phyloP scores from a whole-genome alignment of 1,139 yeast species.

The Suhomyces panamericanus region DNA sequence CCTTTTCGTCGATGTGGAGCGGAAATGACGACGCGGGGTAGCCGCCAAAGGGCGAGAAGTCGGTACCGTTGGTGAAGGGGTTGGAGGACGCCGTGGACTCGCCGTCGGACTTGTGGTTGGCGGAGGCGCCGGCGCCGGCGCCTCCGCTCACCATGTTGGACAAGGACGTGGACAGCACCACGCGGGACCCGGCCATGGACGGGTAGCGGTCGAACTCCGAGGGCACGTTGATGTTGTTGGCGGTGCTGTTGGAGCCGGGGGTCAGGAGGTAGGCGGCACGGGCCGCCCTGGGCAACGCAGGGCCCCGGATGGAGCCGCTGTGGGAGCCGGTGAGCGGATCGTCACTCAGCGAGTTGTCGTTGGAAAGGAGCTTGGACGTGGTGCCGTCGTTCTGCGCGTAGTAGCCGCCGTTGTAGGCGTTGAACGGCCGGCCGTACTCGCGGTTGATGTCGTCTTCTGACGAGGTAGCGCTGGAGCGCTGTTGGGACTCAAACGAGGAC shows the following conservation, averaged over 20 bases:
- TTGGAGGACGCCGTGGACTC: constrained; percentile 16
- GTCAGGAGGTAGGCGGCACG: constrained; percentile 5
- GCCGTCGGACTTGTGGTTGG: constrained; percentile 15
- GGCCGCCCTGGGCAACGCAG: constrained; percentile 7
- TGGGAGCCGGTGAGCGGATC: constrained; percentile 13
- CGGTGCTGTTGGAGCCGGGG: constrained; percentile 6
- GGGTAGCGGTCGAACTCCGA: constrained; percentile 63
- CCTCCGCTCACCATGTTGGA: constrained; percentile 18
- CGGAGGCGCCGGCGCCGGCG: constrained; percentile 20
- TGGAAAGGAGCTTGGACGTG: constrained; percentile 39
- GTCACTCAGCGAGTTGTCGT: constrained; percentile 28
- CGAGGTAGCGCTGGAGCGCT: constrained; percentile 15
- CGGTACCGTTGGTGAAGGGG: constrained; percentile 18
- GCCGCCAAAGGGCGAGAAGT: constrained; percentile 32
- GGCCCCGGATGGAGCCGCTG: constrained; percentile 7
- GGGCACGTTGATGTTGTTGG: constrained; percentile 37
- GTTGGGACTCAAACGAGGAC: constrained; percentile 16
- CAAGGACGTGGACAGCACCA: constrained; percentile 46
- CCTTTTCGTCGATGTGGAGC: constrained; percentile 31
- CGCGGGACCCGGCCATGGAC: constrained; percentile 49
- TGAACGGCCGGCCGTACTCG: constrained; percentile 41
- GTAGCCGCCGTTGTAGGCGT: constrained; percentile 48
- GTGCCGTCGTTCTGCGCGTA: constrained; percentile 44
- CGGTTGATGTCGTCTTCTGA: constrained; percentile 21
- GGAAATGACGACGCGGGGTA: constrained; percentile 34